These are phyloP conservation scores for Pythium dissotocum DNA, from an alignment of 352 stramenopile species.

Conservation along the genomic window DNA sequence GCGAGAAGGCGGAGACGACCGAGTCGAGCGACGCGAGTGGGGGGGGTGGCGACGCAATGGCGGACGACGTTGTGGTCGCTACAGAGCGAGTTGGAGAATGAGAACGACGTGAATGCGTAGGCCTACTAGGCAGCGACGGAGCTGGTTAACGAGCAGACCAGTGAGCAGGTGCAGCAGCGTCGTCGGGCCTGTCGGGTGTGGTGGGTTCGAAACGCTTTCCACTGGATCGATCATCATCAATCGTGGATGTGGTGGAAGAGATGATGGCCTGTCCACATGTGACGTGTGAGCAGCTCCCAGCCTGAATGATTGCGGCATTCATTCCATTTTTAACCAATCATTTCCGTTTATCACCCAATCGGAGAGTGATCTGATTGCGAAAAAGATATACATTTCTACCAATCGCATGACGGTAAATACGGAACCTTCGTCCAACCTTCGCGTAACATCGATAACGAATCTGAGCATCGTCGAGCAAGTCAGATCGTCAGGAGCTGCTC, in stretches of 20 bases:
- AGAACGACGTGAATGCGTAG: neutral
- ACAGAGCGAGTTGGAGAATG: conserved; percentile 4
- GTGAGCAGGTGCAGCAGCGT: neutral
- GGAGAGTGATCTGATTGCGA: neutral
- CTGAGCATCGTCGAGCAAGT: neutral
- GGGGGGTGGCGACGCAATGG: neutral
- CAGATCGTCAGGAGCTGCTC: conserved; percentile 10
- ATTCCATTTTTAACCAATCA: neutral
- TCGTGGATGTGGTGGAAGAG: neutral
- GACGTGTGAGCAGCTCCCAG: neutral
- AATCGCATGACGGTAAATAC: neutral
- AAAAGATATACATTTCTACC: neutral
- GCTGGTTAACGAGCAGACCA: too few species aligned
- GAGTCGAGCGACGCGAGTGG: neutral
- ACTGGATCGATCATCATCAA: neutral
- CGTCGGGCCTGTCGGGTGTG: neutral
- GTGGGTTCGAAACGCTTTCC: neutral
- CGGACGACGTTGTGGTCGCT: neutral
- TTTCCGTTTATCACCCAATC: neutral
- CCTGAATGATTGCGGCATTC: neutral
- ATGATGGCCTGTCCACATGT: neutral
- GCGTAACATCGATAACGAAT: neutral
- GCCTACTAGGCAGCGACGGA: neutral
- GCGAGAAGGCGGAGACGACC: conserved; percentile 1
- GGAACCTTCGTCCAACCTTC: neutral